Evolutionary conservation across 768 basidiomycete genomes (phyloP).

Genomic region (Mycena epipterygia): DNA sequence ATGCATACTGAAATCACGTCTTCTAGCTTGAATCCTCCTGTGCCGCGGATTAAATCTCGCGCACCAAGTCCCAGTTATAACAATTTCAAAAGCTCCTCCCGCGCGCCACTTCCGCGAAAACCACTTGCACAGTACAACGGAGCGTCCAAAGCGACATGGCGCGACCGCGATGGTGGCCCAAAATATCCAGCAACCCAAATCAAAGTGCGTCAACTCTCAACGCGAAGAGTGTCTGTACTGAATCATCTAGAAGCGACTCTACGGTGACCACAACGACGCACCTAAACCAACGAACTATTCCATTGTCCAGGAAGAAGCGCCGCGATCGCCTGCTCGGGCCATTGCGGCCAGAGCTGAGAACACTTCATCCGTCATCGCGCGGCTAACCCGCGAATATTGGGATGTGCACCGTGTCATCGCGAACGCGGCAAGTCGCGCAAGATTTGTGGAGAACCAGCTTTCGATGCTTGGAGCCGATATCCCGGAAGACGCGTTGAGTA

Average conservation of each 20-base stretch:
- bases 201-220: too few relatives aligned
- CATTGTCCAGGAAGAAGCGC: background rate
- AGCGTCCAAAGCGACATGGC: background rate
- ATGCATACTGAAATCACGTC: too few relatives aligned
- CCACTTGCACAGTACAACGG: background rate
- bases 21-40: too few relatives aligned
- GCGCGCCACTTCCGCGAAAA: background rate
- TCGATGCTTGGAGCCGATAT: background rate
- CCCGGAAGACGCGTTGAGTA: background rate
- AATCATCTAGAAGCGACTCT: too few relatives aligned
- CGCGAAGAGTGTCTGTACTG: too few relatives aligned
- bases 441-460: constrained; percentile 2
- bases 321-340: background rate
- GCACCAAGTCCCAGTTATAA: background rate
- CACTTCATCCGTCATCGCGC: background rate
- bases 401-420: constrained; percentile 12
- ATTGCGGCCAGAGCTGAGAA: background rate
- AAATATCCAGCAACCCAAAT: too few relatives aligned
- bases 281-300: background rate
- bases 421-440: constrained; percentile 18
- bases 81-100: background rate
- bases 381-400: constrained; percentile 23
- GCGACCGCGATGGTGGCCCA: background rate
- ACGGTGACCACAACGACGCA: background rate
- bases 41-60: too few relatives aligned